Evolutionary conservation across 192 early-diverging fungal species (phyloP).

Genomic region (Entomortierella beljakovae): DNA sequence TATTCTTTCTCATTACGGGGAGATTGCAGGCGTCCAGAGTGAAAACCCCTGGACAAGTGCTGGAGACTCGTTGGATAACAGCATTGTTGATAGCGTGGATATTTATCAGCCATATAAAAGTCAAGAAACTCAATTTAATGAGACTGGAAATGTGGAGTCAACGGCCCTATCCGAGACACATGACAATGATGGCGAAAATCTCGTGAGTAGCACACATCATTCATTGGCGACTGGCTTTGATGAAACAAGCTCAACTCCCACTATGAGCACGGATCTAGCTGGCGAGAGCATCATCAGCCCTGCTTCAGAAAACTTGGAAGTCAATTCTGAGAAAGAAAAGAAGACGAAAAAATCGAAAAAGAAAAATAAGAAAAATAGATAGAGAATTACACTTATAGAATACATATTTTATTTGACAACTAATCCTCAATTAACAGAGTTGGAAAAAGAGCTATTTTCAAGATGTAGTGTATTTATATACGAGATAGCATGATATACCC

Average conservation of each 20-base stretch:
- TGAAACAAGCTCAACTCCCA: background rate
- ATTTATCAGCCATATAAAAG: background rate
- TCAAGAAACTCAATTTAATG: background rate
- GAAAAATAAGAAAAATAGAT: conserved; percentile 37
- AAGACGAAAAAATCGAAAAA: conserved; percentile 32
- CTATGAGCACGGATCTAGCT: conserved; percentile 8
- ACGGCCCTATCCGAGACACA: background rate
- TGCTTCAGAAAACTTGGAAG: background rate
- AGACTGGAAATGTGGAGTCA: background rate
- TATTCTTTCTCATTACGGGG: conserved; percentile 52
- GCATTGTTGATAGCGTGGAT: background rate
- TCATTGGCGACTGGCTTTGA: no score
- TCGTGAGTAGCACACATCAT: background rate
- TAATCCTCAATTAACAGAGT: no score
- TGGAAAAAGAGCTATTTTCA: no score
- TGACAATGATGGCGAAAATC: background rate
- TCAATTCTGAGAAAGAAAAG: no score
- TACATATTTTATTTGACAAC: no score
- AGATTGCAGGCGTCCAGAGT: conserved; percentile 50
- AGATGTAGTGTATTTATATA: no score
- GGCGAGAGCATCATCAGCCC: background rate
- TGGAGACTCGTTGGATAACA: conserved; percentile 12
- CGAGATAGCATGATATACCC: no score
- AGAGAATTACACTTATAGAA: conserved; percentile 18
- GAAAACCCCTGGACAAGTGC: conserved; percentile 54